Base-by-base conservation (phyloP, 2,329 filamentous ascomycete genomes). In the Colletotrichum sp. region DNA sequence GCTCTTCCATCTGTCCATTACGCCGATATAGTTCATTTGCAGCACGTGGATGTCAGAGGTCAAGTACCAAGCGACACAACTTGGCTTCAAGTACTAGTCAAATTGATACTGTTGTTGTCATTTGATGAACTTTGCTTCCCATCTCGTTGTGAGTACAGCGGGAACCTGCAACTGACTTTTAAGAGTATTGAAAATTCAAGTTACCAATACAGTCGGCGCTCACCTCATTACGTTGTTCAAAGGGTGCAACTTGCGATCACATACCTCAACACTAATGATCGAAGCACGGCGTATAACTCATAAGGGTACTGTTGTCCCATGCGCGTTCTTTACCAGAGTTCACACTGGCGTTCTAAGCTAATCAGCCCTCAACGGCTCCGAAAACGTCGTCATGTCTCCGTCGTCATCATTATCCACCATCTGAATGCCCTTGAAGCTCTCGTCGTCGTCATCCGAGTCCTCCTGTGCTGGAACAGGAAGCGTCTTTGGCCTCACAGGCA, bases 341-440 rank as follows among this genome's bases (percentile, higher is more conserved):
- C 55, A 30, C 28, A 8, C 27, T 30, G 2, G 22, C 55, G 6
- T 30, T 28, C 55, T 30, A 30, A 30, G 36, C 25, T 75, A 34
- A 28, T 61, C 65, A 16, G 32, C 67, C 61, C 66, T 71, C 36
- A 75, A n/a, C 19, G 72, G 66, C 39, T 68, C 72, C 19, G 66
- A 71, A 39, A 44, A 71, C 11, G 13, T 67, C 39, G 61, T 75
- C 66, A 75, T 71, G 34, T 63, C 63, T 11, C 48, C 68, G 22
- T 27, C 79, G 22, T 79, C 82, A 48, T 84, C 84, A 48, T 87
- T 82, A 57, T 83, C 81, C 27, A 84, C 80, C 86, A 87, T 85
- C 28, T 76, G 79, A 39, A 87, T 87, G 6, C 79, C 81, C 3
- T 78, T 78, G 63, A 83, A 84, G 39, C 83, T 83, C 19, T 83